Percentiles rank a stretch among this genome's conserved stretches.
phyloP scores from a whole-genome alignment of 2,329 filamentous ascomycete species.

The Xylaria sp. region DNA sequence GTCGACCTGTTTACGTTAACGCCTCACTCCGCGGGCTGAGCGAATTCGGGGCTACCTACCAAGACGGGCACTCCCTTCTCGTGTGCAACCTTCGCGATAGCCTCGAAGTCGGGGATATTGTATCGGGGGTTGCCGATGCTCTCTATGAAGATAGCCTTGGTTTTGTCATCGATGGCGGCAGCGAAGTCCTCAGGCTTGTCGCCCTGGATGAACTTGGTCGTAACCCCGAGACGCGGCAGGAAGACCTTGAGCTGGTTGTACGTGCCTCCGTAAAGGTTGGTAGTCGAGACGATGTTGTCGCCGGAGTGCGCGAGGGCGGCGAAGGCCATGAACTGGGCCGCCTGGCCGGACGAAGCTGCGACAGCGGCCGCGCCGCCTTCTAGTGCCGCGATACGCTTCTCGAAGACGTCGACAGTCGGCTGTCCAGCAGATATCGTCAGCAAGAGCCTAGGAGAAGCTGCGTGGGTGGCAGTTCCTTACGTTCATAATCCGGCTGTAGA shows the following conservation, averaged over 20 bases:
- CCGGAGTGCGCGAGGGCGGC: constrained; percentile 81
- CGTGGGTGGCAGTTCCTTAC: constrained; percentile 48
- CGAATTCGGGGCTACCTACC: constrained; percentile 42
- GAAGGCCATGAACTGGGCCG: constrained; percentile 90
- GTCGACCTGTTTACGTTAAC: constrained; percentile 62
- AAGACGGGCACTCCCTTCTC: constrained; percentile 67
- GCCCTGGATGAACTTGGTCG: constrained; percentile 83
- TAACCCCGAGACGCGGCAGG: constrained; percentile 82
- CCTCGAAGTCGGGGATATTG: constrained; percentile 89
- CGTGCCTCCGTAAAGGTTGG: constrained; percentile 90
- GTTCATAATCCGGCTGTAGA: constrained; percentile 97
- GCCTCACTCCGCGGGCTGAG: neutral
- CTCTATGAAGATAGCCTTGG: constrained; percentile 90
- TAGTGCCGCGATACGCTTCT: constrained; percentile 93
- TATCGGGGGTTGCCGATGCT: constrained; percentile 93
- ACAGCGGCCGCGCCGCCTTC: constrained; percentile 90
- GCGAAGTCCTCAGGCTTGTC: constrained; percentile 80
- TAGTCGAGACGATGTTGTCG: constrained; percentile 91
- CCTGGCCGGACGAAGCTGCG: constrained; percentile 82
- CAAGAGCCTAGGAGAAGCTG: neutral
- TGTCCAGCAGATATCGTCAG: constrained; percentile 38
- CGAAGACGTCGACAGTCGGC: constrained; percentile 94
- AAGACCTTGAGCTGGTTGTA: constrained; percentile 98
- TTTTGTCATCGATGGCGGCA: constrained; percentile 85
- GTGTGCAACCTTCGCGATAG: constrained; percentile 78